Conservation (phyloP, 2,329 filamentous ascomycete species). For the Bipolaris cookei region DNA sequence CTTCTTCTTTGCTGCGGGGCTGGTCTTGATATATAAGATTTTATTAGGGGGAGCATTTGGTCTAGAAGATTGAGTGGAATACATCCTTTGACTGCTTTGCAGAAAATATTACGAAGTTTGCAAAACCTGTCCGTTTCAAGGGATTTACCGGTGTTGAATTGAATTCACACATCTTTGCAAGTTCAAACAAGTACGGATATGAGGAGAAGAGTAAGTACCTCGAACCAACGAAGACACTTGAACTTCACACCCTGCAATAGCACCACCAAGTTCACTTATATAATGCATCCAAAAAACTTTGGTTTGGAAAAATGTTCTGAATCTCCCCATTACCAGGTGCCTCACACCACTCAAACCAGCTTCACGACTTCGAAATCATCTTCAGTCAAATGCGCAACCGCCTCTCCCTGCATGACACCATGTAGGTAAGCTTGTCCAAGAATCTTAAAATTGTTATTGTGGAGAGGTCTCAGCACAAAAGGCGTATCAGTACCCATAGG, state of each 20-base stretch:
- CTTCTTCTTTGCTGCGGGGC: no score
- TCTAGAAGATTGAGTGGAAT: no score
- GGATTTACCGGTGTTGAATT: neutral
- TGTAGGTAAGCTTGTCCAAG: neutral
- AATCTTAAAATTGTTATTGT: neutral
- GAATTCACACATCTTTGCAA: neutral
- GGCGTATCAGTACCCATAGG: conserved; percentile 17
- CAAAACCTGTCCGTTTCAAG: no score
- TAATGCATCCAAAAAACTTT: no score
- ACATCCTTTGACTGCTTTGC: no score
- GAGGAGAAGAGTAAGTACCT: neutral
- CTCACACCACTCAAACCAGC: neutral
- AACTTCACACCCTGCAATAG: no score
- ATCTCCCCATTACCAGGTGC: neutral
- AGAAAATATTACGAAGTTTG: no score
- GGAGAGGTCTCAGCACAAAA: conserved; percentile 8
- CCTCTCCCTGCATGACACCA: neutral
- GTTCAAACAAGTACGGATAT: neutral
- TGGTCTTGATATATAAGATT: no score
- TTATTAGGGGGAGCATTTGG: no score
- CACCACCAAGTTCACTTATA: no score
- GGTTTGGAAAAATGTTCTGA: no score
- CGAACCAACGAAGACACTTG: no score
- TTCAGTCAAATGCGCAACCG: neutral
- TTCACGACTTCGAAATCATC: neutral